Evolutionary conservation across 768 basidiomycete species (phyloP), one percentile per base, ranked within the genome.

Genomic region (Termitomyces titanicus): DNA sequence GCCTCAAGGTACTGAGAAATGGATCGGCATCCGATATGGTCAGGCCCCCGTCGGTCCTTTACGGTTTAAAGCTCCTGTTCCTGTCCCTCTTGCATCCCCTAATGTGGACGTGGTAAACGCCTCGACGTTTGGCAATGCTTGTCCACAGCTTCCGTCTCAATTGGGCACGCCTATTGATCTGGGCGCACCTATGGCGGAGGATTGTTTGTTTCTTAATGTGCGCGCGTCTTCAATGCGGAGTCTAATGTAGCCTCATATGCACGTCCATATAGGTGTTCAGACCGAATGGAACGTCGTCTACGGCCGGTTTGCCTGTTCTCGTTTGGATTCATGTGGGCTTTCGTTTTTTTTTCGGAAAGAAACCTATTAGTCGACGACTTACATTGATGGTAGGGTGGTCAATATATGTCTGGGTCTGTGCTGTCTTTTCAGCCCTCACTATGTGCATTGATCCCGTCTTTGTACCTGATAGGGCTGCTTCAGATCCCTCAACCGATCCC

Each of bases 21-120:
- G 83, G 78, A 72, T 85, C 12, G 85, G 84, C 3, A 77, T 88
- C 33, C 85, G 79, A 0, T 88, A 73, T 54, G 85, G 82, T 4
- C 68, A 77, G 56, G 74, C 84, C 2, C 86, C 86, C 0, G 59
- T 81, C 0, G 84, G 83, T 1, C 38, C 63, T 7, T 72, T 86
- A 42, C 77, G 85, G 3, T 85, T 88, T 68, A 80, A 79, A 56
- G 76, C 79, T 0, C 83, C 86, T 2, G 70, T 77, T 0, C 64
- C 76, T 2, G 72, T 83, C 53, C 67, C 68, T 27, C 56, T 65
- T 1, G 67, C 69, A 0, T 60, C 51, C 11, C 69, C 18, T 40
- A 12, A 6, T 17, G 13, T 20, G 7, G 22, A 54, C 0, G 55
- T 81, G 2, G 66, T 71, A 34, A 63, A 78, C 54, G 80, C 84